Evolutionary conservation across 2,329 filamentous ascomycete species (phyloP), one percentile per base, ranked within the genome.

Genomic region (Colletotrichum limetticola): DNA sequence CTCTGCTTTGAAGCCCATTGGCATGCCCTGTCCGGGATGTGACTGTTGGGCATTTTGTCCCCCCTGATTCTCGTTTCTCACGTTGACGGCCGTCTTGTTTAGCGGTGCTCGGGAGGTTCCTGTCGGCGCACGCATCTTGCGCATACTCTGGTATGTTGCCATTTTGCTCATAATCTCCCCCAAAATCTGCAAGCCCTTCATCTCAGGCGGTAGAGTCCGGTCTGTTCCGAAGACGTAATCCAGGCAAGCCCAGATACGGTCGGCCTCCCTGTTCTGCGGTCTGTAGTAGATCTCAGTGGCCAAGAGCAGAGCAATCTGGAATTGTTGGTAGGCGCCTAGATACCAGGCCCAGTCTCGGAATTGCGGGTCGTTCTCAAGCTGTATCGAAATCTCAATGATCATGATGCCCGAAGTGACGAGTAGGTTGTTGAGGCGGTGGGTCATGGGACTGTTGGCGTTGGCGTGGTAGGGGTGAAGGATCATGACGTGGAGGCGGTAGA

Each of bases 181-280:
- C 37, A 95, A 82, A 1, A 95, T 87, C 24, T 86, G 85, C 35
- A 89, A 82, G 12, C 86, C 88, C 79, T 94, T 94, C 56, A 89
- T 84, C 22, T 86, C 84, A 3, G 86, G 86, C 14, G 86, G 80
- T 55, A 89, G 79, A 42, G 85, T 80, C 5, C 85, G 78, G 37
- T 92, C 87, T 32, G 91, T 83, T 63, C 90, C 88, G 78, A 94
- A 95, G 28, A 93, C 90, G 78, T 91, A 95, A 78, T 95, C 92
- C 30, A 94, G 83, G 76, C 91, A 92, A 42, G 85, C 83, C 92
- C 93, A 94, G 71, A 94, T 92, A 9, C 92, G 88, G 28, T 89
- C 86, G 2, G 90, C 90, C 73, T 93, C 87, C 63, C 86, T 86
- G 60, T 87, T 85, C 66, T 87, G 83, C 0, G 90, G 89, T 53